Conservation (phyloP, 1,284 basidiomycete species). For the Kwoniella shivajii region DNA sequence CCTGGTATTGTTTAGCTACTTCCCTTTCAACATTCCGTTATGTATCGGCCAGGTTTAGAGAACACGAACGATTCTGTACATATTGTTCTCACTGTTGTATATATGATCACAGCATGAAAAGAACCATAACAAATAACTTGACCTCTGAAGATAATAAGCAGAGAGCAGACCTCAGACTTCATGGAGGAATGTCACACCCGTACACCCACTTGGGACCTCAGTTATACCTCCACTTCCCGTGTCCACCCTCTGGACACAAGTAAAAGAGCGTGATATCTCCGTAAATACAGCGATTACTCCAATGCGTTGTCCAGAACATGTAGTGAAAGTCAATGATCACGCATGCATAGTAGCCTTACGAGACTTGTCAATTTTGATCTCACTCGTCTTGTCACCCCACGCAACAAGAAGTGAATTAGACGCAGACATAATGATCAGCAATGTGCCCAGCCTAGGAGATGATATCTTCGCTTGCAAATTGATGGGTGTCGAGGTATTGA, state of each 20-base stretch:
- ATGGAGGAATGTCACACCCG: too few relatives aligned
- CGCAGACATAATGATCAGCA: not conserved
- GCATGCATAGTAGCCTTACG: too few relatives aligned
- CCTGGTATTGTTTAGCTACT: conserved; percentile 35
- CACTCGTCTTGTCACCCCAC: not conserved
- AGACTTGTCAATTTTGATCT: not conserved
- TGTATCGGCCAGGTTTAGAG: too few relatives aligned
- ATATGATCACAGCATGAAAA: too few relatives aligned
- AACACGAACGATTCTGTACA: too few relatives aligned
- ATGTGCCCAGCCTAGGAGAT: not conserved
- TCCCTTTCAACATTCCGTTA: too few relatives aligned
- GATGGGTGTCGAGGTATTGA: not conserved
- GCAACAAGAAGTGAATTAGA: not conserved
- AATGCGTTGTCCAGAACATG: too few relatives aligned
- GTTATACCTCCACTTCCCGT: conserved; percentile 9
- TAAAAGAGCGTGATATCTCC: conserved; percentile 7
- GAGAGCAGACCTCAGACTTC: too few relatives aligned
- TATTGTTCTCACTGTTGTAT: too few relatives aligned
- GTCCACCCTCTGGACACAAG: conserved; percentile 4
- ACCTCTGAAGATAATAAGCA: too few relatives aligned
- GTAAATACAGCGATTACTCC: conserved; percentile 4
- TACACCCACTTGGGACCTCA: not conserved
- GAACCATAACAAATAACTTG: too few relatives aligned
- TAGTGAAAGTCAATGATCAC: too few relatives aligned
- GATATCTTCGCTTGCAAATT: not conserved